These are phyloP conservation scores for Dujonia santamariae DNA, from an alignment of 1,139 yeast genomes.

Conservation along the genomic window DNA sequence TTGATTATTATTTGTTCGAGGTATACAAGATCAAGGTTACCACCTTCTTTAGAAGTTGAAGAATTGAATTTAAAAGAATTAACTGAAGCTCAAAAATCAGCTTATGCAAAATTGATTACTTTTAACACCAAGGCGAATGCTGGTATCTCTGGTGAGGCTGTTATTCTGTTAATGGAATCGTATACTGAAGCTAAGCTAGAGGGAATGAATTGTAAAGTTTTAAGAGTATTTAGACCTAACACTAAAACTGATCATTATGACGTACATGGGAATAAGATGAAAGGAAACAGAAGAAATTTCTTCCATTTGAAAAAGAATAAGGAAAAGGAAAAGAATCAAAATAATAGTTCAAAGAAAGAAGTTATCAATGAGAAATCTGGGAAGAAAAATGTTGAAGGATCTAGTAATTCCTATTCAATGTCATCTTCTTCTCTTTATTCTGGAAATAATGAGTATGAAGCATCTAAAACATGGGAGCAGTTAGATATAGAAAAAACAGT, in stretches of 20 bases:
- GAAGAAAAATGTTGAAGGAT: background rate
- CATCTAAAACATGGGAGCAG: constrained; percentile 29
- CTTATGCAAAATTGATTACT: constrained; percentile 36
- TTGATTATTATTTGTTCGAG: constrained; percentile 7
- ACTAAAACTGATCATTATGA: background rate
- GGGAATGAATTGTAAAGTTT: constrained; percentile 32
- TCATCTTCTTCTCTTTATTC: too few species aligned
- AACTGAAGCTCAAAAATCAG: constrained; percentile 26
- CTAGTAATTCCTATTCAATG: too few species aligned
- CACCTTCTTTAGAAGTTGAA: constrained; percentile 26
- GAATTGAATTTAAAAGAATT: constrained; percentile 26
- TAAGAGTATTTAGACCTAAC: constrained; percentile 26
- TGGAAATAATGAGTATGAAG: constrained; percentile 5
- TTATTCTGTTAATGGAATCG: constrained; percentile 35
- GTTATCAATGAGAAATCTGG: background rate
- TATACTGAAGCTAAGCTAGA: constrained; percentile 26
- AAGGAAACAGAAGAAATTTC: background rate
- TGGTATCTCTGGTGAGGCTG: constrained; percentile 37
- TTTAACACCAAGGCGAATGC: constrained; percentile 26
- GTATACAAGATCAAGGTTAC: constrained; percentile 7
- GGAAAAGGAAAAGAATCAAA: background rate
- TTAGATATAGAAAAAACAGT: constrained; percentile 29
- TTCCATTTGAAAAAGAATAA: background rate
- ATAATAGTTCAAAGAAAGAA: background rate
- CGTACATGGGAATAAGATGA: background rate